Evolutionary conservation across 192 early-diverging fungal species (phyloP).

Genomic region (Coemansia sp.): DNA sequence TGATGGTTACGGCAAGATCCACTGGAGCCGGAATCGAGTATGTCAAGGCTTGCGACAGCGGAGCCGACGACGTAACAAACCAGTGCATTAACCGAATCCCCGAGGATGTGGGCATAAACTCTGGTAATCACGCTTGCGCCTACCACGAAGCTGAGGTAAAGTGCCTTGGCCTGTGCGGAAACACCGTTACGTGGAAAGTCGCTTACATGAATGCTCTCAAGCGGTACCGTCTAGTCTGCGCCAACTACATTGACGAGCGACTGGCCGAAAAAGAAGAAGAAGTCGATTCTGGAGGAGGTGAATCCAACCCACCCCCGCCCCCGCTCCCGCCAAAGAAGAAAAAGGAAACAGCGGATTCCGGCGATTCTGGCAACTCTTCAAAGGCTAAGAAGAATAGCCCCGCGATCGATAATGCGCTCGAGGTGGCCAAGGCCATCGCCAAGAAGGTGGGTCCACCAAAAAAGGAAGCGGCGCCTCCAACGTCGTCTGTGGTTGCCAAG

Average conservation of each 20-base stretch:
- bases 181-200: conserved; percentile 52
- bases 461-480: conserved; percentile 6
- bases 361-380: not conserved
- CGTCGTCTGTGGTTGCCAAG: conserved; percentile 13
- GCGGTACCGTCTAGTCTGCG: conserved; percentile 52
- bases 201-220: conserved; percentile 50
- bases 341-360: conserved; percentile 5
- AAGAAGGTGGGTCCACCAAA: conserved; percentile 11
- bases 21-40: conserved; percentile 37
- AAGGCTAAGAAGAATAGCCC: conserved; percentile 14
- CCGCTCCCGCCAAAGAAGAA: conserved; percentile 15
- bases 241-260: conserved; percentile 45
- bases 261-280: conserved; percentile 49
- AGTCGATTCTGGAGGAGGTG: conserved; percentile 15
- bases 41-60: conserved; percentile 51
- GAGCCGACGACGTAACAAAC: conserved; percentile 53
- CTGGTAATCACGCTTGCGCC: conserved; percentile 49
- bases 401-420: not conserved
- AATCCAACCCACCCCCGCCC: conserved; percentile 14
- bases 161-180: conserved; percentile 52
- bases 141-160: conserved; percentile 56
- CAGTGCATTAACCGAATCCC: conserved; percentile 56
- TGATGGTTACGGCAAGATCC: not conserved
- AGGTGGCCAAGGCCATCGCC: not conserved
- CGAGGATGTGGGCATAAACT: conserved; percentile 41